Evolutionary conservation across 208 protist genomes (phyloP), one percentile per base, ranked within the genome.

Genomic region (Wallacemonas sp.): DNA sequence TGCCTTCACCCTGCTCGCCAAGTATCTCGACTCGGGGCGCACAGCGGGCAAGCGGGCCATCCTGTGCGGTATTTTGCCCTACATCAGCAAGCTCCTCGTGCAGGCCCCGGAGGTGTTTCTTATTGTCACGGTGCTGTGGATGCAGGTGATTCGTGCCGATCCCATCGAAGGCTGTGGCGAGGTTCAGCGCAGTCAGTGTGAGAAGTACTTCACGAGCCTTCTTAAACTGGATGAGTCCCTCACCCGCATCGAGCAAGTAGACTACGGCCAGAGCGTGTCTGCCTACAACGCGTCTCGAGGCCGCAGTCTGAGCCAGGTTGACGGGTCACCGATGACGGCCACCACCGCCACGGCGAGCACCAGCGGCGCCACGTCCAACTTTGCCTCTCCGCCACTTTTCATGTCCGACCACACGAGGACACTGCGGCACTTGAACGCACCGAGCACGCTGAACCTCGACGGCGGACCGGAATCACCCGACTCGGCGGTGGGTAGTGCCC

Each of bases 41-140:
- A 98, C 92, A 78, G 98, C 98, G 0, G 98, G 98, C 42, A 94
- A 96, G 69, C 78, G 95, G 28, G 88, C 90, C 8, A 93, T 99
- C 26, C 81, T 91, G 15, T 98, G 99, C 62, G 98, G 98, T 54
- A 96, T 99, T 47, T 94, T 99, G 54, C 98, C 97, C 11, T 99
- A 99, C 80, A 82, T 99, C 22, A 84, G 97, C 30, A 98, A 98
- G 68, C 87, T 99, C 17, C 84, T 99, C 22, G 86, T 87, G 46
- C 75, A 87, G 46, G 69, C 66, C n/a, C 89, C 87, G 2, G 82
- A 95, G 26, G 77, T 88, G 12, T 89, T 90, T 51, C 71, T 94
- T 1, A 78, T 93, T 36, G 73, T 90, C 27, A 88, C 77, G 65
- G 76, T 91, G 49, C 67, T 96, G 36, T 96, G 91, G 88, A 93